Conservation (phyloP, 495 filamentous ascomycete species). For the Haplographium delicatum region DNA sequence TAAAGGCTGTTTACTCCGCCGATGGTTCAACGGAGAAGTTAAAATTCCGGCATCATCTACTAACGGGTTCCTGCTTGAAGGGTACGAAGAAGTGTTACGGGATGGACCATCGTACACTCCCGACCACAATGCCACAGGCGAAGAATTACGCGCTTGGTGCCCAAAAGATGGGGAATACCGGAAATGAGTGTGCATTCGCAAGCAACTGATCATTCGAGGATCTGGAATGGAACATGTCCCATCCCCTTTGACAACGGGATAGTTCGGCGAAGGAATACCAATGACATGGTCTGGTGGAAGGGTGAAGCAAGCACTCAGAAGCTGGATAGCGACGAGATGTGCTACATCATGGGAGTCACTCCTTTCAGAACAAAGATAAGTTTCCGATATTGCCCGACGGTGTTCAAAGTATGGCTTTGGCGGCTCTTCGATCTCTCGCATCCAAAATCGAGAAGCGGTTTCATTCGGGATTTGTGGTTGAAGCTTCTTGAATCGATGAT, state of each 20-base stretch:
- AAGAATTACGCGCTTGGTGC: conserved; percentile 28
- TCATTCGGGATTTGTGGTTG: not conserved
- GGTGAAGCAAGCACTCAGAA: conserved; percentile 29
- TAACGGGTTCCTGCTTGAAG: not conserved
- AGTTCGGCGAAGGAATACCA: not conserved
- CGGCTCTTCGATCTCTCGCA: not conserved
- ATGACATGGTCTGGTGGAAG: conserved; percentile 16
- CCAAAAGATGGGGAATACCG: conserved; percentile 29
- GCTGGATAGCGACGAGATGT: conserved; percentile 26
- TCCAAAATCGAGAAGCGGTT: conserved; percentile 4
- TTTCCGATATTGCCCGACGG: conserved; percentile 20
- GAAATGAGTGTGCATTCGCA: conserved; percentile 29
- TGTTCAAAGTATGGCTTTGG: not conserved
- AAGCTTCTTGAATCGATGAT: conserved; percentile 12
- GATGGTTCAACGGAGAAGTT: not conserved
- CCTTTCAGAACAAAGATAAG: conserved; percentile 8
- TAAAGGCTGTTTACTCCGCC: not conserved
- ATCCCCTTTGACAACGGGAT: not conserved
- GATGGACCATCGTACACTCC: conserved; percentile 12
- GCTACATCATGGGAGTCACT: conserved; percentile 16
- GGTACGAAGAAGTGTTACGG: not conserved
- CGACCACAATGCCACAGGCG: conserved; percentile 19
- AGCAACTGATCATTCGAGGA: conserved; percentile 26
- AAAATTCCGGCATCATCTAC: conserved; percentile 2
- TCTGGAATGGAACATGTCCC: conserved; percentile 4